Conservation (phyloP, 306 rosid genomes). For the Rosa multiflora region DNA sequence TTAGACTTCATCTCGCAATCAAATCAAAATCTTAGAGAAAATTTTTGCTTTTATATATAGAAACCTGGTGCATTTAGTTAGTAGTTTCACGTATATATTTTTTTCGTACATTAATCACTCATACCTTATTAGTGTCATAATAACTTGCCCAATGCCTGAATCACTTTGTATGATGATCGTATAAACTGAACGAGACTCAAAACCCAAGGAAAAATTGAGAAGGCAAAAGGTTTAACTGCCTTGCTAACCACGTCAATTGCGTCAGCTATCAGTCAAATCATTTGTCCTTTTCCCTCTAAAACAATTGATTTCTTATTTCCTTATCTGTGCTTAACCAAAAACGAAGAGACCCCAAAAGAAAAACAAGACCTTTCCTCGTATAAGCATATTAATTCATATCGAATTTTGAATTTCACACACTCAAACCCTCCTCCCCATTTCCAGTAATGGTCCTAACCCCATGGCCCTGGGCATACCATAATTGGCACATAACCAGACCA, state of each 20-base stretch:
- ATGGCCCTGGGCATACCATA: neutral
- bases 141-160: neutral
- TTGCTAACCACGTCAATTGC: slow-evolving; percentile 1
- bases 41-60: too few relatives aligned
- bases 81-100: too few relatives aligned
- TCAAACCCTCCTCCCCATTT: neutral
- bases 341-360: neutral
- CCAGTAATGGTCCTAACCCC: neutral
- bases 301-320: neutral
- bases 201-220: neutral
- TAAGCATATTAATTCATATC: neutral
- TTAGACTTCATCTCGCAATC: too few relatives aligned
- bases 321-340: neutral
- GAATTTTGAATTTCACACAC: neutral
- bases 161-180: neutral
- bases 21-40: too few relatives aligned
- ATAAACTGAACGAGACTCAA: neutral
- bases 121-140: too few relatives aligned
- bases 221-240: neutral
- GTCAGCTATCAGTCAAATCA: neutral
- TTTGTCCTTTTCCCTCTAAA: neutral
- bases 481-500: neutral
- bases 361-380: neutral
- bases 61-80: too few relatives aligned
- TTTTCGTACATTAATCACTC: too few relatives aligned